Base-by-base conservation (phyloP, 768 basidiomycete genomes). In the Tylopilus sp. region DNA sequence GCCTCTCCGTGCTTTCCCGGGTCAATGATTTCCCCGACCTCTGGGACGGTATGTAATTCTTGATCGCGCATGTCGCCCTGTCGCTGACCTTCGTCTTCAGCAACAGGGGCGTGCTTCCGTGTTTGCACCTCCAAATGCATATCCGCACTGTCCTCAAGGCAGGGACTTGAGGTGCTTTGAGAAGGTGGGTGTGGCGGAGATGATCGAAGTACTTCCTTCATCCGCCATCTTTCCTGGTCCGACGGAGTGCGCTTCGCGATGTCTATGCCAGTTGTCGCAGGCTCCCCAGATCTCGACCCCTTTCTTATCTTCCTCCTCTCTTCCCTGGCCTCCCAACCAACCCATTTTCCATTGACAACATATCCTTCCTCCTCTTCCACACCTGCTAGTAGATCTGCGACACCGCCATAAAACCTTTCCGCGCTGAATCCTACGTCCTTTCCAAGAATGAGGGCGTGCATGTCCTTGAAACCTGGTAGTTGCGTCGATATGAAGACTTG, bases 361-460 rank as follows among this genome's bases (percentile, higher is more conserved):
- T 60, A 60, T 11, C 65, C 66, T 54, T 77, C 76, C 1, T 82
- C 82, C 62, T 92, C 91, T 25, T 90, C 91, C 46, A 85, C 83
- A 10, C 80, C 77, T 3, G 91, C 89, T 25, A 93, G 72, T 72
- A 87, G 79, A 65, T 92, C 88, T 8, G 79, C 87, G 40, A 93
- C 80, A 36, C 88, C 85, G 7, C 92, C 80, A 65, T 96, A 98
- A 69, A 98, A 98, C 10, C 88, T 91, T 21, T 87, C 89, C 3
- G 93, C 92, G 52, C 87, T 86, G 76, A 97, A 98, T 53, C 87
- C 83, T 65, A 98, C 92, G 56, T 92, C 87, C 51, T 84, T 86
- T 12, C 95, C 97, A 60, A 82, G 84, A 70, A 94, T 88, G 63
- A 88, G 85, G 0, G 92, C 87, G 81, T 91, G 89, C 63, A 91